Percentiles rank a stretch among this genome's conserved stretches.
Evolutionary conservation across 2,329 filamentous ascomycete genomes (phyloP).

Genomic region (Chaetomium sp.): DNA sequence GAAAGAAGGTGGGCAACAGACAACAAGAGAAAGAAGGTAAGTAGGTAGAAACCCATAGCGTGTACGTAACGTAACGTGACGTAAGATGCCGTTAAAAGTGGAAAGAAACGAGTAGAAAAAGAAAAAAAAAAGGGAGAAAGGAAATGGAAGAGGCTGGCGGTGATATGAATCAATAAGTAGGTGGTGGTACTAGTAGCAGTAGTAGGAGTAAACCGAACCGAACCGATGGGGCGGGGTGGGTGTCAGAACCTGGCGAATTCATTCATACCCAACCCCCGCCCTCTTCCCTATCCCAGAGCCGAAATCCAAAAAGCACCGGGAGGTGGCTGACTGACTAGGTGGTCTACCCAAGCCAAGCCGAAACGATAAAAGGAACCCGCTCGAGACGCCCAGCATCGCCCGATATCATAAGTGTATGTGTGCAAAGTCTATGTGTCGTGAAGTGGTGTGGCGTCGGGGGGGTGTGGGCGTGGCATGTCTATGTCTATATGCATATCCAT

Average conservation of each 20-base stretch:
- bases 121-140: not conserved
- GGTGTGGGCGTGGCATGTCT: not conserved
- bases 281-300: not conserved
- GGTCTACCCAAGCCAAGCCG: not conserved
- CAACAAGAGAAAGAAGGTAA: constrained; percentile 1
- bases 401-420: not conserved
- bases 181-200: not conserved
- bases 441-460: not conserved
- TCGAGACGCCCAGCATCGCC: not conserved
- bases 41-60: not conserved
- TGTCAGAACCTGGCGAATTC: no score
- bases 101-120: not conserved
- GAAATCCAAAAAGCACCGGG: not conserved
- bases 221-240: no score
- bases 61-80: not conserved
- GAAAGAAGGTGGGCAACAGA: not conserved
- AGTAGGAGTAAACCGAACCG: no score
- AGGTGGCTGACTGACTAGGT: no score
- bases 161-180: not conserved
- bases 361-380: not conserved
- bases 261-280: no score
- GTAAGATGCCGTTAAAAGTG: not conserved
- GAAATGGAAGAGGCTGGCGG: not conserved
- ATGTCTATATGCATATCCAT: not conserved
- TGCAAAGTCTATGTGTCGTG: not conserved